A percentile compares a stretch with the other conserved stretches of the same genome.
Conservation (phyloP, 257 asterid species). For the Gentiana straminea region DNA sequence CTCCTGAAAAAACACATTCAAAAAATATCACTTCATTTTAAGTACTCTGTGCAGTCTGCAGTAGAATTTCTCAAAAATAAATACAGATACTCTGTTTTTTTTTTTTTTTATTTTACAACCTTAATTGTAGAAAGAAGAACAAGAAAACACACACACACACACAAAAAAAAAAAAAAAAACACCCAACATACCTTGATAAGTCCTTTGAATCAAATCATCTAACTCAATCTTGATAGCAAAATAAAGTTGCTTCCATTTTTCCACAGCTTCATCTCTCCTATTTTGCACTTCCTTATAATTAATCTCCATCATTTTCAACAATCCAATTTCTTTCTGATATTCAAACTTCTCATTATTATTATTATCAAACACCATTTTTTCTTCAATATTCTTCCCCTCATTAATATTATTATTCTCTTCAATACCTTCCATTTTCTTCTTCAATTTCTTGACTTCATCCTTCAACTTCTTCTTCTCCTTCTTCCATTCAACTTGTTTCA, state of each 20-base stretch:
- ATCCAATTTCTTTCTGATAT: conserved; percentile 9
- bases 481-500: conserved; percentile 71
- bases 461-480: conserved; percentile 45
- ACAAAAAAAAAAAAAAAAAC: too few relatives aligned
- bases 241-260: conserved; percentile 84
- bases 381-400: too few relatives aligned
- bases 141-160: neutral
- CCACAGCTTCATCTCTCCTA: conserved; percentile 49
- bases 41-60: too few relatives aligned
- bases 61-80: too few relatives aligned
- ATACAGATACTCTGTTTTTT: too few relatives aligned
- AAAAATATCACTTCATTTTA: too few relatives aligned
- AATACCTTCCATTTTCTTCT: conserved; percentile 17
- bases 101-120: too few relatives aligned
- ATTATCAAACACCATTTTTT: too few relatives aligned
- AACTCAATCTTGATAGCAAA: conserved; percentile 77
- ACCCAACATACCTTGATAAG: conserved; percentile 34
- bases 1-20: conserved; percentile 17
- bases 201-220: conserved; percentile 65
- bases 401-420: too few relatives aligned
- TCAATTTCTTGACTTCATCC: conserved; percentile 38
- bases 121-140: neutral
- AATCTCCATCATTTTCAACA: conserved; percentile 10
- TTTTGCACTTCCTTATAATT: conserved; percentile 16
- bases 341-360: too few relatives aligned